These are phyloP conservation scores for Paraleonurus japonicus DNA, from an alignment of 257 asterid species.

Conservation along the genomic window DNA sequence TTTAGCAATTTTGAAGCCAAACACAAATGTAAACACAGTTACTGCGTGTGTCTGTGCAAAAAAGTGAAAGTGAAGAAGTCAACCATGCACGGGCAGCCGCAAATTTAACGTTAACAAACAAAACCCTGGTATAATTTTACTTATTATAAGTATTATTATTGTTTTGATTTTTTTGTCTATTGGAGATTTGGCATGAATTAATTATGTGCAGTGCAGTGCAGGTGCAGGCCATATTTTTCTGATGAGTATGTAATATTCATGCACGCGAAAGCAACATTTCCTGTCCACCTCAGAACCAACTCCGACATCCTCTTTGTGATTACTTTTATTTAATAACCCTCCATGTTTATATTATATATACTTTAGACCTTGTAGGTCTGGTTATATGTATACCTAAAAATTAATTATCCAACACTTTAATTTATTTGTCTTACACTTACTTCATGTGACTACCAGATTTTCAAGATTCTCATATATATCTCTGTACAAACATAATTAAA, in stretches of 20 bases:
- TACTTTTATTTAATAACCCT: background rate
- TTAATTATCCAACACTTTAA: background rate
- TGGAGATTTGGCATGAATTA: background rate
- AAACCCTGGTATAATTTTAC: background rate
- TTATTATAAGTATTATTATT: background rate
- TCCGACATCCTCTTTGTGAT: slow-evolving; percentile 24
- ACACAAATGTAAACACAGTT: background rate
- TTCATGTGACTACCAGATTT: background rate
- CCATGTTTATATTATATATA: background rate
- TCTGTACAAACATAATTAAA: too few species aligned
- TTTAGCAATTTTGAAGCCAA: background rate
- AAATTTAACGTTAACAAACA: slow-evolving; percentile 21
- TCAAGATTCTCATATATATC: too few species aligned
- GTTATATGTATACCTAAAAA: background rate
- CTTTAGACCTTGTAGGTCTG: background rate
- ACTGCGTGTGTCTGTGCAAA: slow-evolving; percentile 14
- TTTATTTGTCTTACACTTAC: background rate
- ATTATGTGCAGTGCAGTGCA: too few species aligned
- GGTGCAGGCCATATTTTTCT: background rate
- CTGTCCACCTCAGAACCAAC: background rate
- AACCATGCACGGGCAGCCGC: slow-evolving; percentile 11
- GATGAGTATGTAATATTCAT: background rate
- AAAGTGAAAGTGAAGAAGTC: slow-evolving; percentile 9
- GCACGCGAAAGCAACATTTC: slow-evolving; percentile 30
- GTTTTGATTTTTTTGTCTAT: background rate